Evolutionary conservation across 306 rosid genomes (phyloP), one percentile per base, ranked within the genome.

Genomic region (Dryas alaskensis): DNA sequence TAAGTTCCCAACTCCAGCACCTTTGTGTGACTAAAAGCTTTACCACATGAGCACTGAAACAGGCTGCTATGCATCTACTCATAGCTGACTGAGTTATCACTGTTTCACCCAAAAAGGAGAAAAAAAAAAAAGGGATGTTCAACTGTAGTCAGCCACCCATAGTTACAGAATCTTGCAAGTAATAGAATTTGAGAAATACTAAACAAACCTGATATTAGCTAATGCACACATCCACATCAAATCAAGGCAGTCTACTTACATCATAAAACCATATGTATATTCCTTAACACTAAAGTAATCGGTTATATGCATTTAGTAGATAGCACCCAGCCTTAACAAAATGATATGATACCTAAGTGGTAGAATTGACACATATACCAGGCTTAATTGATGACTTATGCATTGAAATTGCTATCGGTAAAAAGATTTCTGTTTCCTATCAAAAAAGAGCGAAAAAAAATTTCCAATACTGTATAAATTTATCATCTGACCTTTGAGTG

Each of bases 31-130:
- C 84, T 14, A 88, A 50, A 76, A 83, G 39, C 84, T 88, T 94
- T 5, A 84, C 78, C 47, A 85, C 84, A 87, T 88, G 84, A 46
- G 93, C 96, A 79, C 84, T 72, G 79, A 88, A 50, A 90, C 97
- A 94, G 78, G 83, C 82, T 65, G 76, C 88, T 69, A 88, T 69
- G 58, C 96, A 94, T 67, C 83, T 91, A 75, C 85, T 79, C 89
- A 86, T 84, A 44, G 83, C 70, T 67, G 87, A 84, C 76, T 72
- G 89, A 0, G 96, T 88, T 78, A 88, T 86, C 78, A 88, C 97
- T 88, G 86, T 46, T 72, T 75, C 67, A 79, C 70, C 80, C 77
- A 78, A 51, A 68, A 47, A 54, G 22, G 50, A 68, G 25, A 12
- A 4, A 31, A 31, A 43, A 12, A 19, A 61, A 58, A 3, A 40